Evolutionary conservation across 345 rosid genomes (phyloP), one percentile per base, ranked within the genome.

Genomic region (Arabis alpina): DNA sequence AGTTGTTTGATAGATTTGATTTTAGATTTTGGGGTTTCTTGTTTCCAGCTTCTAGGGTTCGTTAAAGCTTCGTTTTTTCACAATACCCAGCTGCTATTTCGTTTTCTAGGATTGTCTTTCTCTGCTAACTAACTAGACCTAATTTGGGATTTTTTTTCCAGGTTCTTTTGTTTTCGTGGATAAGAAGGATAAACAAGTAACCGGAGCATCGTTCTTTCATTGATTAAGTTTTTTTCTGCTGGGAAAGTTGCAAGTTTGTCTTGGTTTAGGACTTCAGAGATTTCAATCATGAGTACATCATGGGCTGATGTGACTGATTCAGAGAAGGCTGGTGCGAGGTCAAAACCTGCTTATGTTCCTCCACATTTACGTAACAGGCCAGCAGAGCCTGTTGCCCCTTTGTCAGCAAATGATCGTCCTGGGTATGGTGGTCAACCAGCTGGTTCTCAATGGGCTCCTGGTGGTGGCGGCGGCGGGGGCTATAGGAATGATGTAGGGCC

Each of bases 251-350:
- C 48, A 68, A 74, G 34, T 37, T 39, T 40, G 9, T 58, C 23
- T 71, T 50, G 76, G 32, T 49, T 69, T 70, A 51, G 58, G 62
- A 47, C 76, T 62, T 76, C 19, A 68, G 62, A 77, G 76, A 76
- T 66, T 80, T 79, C 79, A 64, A 47, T 11, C 15, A 79, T 81
- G 90, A 87, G 78, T 83, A 77, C 84, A 76, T 89, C 97, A 84
- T 94, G 99, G 99, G 99, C 99, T 28, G 99, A 94, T 83, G 97
- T 85, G 76, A 93, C 93, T 59, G 89, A 86, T 76, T 83, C 95
- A 72, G 98, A 92, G 82, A 87, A 86, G 76, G 86, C 77, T 36
- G 73, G 72, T 43, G 54, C 81, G 43, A 84, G 64, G 70, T 64
- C 78, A 13, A 81, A 85, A 51, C 15, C 85, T 43, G 45, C 92